Percentiles rank a stretch among this genome's conserved stretches.
Conservation (phyloP, 2,329 filamentous ascomycete species). For the Hypomyces rosellus region DNA sequence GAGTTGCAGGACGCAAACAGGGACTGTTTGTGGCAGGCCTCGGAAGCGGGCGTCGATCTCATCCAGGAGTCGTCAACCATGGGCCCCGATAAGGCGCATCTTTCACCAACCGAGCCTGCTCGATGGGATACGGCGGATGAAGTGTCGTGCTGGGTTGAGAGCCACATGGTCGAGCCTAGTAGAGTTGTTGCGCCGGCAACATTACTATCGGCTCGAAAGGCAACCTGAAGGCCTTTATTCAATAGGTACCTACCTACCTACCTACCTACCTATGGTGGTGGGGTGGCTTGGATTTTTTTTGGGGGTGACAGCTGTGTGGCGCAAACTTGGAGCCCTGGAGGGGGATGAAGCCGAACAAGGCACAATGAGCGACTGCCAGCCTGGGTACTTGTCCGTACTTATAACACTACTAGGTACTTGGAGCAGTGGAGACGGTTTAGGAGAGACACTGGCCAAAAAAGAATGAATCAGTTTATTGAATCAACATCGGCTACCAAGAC, state of each 20-base stretch:
- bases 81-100: conserved; percentile 11
- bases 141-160: conserved; percentile 31
- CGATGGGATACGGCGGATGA: conserved; percentile 32
- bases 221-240: not conserved
- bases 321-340: no score
- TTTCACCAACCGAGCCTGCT: conserved; percentile 22
- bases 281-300: not conserved
- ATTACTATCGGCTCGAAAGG: not conserved
- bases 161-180: conserved; percentile 23
- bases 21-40: conserved; percentile 24
- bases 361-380: no score
- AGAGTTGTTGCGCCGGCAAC: conserved; percentile 4
- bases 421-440: not conserved
- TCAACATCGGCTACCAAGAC: not conserved
- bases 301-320: no score
- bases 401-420: not conserved
- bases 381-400: no score
- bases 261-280: no score
- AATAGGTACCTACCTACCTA: no score
- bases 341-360: no score
- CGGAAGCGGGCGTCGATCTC: conserved; percentile 21
- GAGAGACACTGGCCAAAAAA: not conserved
- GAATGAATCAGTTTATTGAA: not conserved
- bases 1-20: conserved; percentile 30
- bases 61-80: conserved; percentile 11